phyloP scores from a whole-genome alignment of 2,329 filamentous ascomycete genomes.

The Calonectria hawksworthii region DNA sequence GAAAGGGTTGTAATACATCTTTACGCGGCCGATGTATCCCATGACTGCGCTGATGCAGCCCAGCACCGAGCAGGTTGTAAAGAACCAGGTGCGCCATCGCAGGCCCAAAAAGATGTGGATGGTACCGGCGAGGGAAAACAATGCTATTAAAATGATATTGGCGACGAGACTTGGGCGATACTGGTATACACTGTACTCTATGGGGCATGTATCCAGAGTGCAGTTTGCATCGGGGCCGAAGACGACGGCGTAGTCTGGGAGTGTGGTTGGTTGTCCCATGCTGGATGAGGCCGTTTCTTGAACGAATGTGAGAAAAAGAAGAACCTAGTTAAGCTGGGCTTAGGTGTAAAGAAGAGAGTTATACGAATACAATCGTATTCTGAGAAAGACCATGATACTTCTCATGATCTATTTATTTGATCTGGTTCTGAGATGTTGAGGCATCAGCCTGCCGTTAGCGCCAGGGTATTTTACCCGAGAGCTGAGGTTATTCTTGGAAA shows the following conservation, averaged over 20 bases:
- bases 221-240: slow-evolving; percentile 6
- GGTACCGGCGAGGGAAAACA: slow-evolving; percentile 60
- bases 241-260: background rate
- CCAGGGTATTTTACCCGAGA: background rate
- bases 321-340: background rate
- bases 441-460: background rate
- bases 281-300: background rate
- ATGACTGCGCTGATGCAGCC: slow-evolving; percentile 68
- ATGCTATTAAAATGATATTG: slow-evolving; percentile 54
- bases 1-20: slow-evolving; percentile 68
- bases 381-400: too few relatives aligned
- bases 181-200: slow-evolving; percentile 52
- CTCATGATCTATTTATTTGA: background rate
- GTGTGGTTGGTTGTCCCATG: background rate
- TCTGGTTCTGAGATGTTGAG: background rate
- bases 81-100: slow-evolving; percentile 55
- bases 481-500: background rate
- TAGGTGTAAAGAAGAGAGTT: background rate
- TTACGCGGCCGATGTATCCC: slow-evolving; percentile 70
- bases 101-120: slow-evolving; percentile 55
- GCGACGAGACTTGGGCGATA: slow-evolving; percentile 58
- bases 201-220: background rate
- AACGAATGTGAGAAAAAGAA: background rate
- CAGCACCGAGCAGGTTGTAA: slow-evolving; percentile 60
- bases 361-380: background rate